Evolutionary conservation across 2,329 filamentous ascomycete species (phyloP), one percentile per base, ranked within the genome.

Genomic region (Botrytis byssoidea): DNA sequence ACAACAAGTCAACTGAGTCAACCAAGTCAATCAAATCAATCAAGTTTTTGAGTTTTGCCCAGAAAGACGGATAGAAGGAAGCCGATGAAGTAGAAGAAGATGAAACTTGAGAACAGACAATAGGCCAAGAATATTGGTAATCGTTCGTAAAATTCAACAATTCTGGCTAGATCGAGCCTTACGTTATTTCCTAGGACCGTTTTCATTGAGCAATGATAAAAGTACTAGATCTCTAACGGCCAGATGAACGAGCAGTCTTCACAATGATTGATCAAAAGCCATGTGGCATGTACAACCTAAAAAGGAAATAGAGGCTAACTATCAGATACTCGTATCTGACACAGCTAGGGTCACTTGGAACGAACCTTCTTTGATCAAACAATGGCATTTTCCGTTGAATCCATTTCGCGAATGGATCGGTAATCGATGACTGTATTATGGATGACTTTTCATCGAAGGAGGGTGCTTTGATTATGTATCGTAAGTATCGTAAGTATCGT

Each of bases 41-140:
- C 60, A 63, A 63, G 60, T 1, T 42, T 29, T 42, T 63, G 60
- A n/a, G 25, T 42, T 63, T 16, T 63, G 37, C 60, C 22, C 32
- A 35, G 51, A 67, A 35, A 35, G 51, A 29, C 69, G 69, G 69
- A 14, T 64, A n/a, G 61, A 59, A 42, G 22, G 40, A 18, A 67
- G 35, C 46, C 61, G 70, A 48, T 37, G 40, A 40, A 37, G 29
- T 25, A 59, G 46, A 46, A 46, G 60, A 67, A 60, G 48, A 59
- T 72, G 70, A 72, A 72, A 72, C 70, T 25, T 46, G 70, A 64
- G 57, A 61, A 68, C 46, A 68, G 46, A 68, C 65, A 68, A 68
- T 40, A 32, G 35, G 8, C 44, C 22, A 51, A 65, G n/a, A n/a
- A 12, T 4, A 29, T 68, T 68, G 65, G 25, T 55, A 55, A 55